A percentile compares a stretch with the other conserved stretches of the same genome.
Conservation (phyloP, 805 yeast genomes). For the Yarrowia sp. region DNA sequence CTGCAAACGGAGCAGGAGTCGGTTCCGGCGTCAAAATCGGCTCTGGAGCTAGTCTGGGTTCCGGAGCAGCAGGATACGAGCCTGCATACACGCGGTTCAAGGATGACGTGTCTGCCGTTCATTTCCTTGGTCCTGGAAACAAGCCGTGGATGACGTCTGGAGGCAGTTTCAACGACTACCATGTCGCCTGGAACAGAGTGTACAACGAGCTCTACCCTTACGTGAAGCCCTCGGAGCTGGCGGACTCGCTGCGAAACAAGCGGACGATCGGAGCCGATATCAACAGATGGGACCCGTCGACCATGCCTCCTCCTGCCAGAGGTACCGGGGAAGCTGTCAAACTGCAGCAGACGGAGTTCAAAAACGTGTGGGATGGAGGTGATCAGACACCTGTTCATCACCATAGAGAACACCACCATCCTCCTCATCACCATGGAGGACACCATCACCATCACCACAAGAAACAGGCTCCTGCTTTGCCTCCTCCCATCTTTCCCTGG, state of each 20-base stretch:
- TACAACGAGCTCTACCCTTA: slow-evolving; percentile 43
- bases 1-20: slow-evolving; percentile 53
- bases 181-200: slow-evolving; percentile 39
- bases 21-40: background rate
- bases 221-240: slow-evolving; percentile 19
- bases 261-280: slow-evolving; percentile 42
- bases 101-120: slow-evolving; percentile 52
- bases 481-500: slow-evolving; percentile 38
- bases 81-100: slow-evolving; percentile 70
- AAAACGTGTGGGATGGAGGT: slow-evolving; percentile 41
- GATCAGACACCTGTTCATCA: background rate
- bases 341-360: slow-evolving; percentile 40
- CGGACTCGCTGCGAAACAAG: slow-evolving; percentile 14
- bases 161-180: slow-evolving; percentile 26
- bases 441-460: background rate
- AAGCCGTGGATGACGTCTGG: slow-evolving; percentile 52
- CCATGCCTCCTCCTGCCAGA: slow-evolving; percentile 44
- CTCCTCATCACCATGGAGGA: background rate
- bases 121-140: slow-evolving; percentile 50
- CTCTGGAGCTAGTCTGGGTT: slow-evolving; percentile 9
- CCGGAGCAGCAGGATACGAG: slow-evolving; percentile 63
- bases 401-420: background rate
- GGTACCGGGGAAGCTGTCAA: slow-evolving; percentile 45
- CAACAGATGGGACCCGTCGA: slow-evolving; percentile 46
- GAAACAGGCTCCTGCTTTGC: background rate